These are phyloP conservation scores for Trichoderma aggressivum DNA, from an alignment of 2,329 filamentous ascomycete genomes.

Conservation along the genomic window DNA sequence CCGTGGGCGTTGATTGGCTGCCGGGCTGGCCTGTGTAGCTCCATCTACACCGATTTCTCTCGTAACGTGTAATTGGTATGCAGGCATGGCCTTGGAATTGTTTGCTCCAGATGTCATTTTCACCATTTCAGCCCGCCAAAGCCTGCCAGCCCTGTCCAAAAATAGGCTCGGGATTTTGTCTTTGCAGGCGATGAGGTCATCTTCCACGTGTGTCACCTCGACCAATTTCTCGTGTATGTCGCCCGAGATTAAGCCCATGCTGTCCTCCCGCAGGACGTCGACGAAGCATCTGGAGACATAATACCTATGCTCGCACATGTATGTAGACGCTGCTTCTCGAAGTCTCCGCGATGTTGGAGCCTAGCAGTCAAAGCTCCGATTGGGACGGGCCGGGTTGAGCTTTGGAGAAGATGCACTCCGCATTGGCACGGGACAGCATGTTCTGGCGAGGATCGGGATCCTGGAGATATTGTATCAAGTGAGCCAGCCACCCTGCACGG, in stretches of 20 bases:
- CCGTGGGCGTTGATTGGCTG: neutral
- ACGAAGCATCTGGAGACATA: neutral
- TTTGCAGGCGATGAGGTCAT: slow-evolving; percentile 4
- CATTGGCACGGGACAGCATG: neutral
- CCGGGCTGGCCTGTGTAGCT: neutral
- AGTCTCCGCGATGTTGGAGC: neutral
- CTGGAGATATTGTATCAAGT: neutral
- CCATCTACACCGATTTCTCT: slow-evolving; percentile 10
- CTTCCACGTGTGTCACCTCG: neutral
- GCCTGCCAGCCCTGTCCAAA: slow-evolving; percentile 8
- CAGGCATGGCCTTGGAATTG: neutral
- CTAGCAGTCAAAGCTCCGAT: neutral
- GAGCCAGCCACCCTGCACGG: slow-evolving; percentile 10
- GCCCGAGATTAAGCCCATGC: neutral
- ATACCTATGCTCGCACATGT: no score
- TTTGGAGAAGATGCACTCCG: neutral
- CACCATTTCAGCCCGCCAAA: neutral
- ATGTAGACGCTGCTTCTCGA: neutral
- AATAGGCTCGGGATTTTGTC: slow-evolving; percentile 1
- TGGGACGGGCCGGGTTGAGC: neutral
- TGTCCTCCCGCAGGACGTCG: neutral
- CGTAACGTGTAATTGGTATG: neutral
- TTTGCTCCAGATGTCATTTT: neutral
- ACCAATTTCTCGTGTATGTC: slow-evolving; percentile 5
- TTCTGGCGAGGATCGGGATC: neutral